These are phyloP conservation scores for Kodamaea suecica DNA, from an alignment of 1,139 yeast species.

Conservation along the genomic window DNA sequence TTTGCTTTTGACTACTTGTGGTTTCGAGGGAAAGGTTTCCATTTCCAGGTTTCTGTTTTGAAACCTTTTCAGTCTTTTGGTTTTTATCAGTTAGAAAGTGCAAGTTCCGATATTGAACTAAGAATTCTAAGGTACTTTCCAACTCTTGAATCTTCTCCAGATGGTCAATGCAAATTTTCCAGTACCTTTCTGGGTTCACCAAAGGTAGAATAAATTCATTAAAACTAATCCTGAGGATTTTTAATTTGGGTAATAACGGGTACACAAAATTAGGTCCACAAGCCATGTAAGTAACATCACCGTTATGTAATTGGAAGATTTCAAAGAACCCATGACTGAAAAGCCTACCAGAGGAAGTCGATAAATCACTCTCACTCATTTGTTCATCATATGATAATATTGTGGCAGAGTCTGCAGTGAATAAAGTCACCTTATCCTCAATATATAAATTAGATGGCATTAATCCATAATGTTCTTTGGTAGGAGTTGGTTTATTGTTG, in stretches of 20 bases:
- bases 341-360: slow-evolving; percentile 39
- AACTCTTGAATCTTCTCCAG: slow-evolving; percentile 28
- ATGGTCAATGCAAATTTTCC: slow-evolving; percentile 55
- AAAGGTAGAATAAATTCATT: slow-evolving; percentile 62
- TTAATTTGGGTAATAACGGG: slow-evolving; percentile 61
- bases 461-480: slow-evolving; percentile 6
- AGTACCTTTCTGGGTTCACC: slow-evolving; percentile 68
- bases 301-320: slow-evolving; percentile 61
- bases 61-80: no score
- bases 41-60: no score
- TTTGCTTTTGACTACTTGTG: no score
- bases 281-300: slow-evolving; percentile 58
- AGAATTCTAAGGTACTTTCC: slow-evolving; percentile 35
- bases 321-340: slow-evolving; percentile 63
- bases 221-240: slow-evolving; percentile 50
- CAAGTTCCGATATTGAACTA: slow-evolving; percentile 48
- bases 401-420: slow-evolving; percentile 35
- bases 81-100: no score
- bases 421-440: slow-evolving; percentile 40
- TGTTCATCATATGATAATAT: slow-evolving; percentile 46
- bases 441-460: slow-evolving; percentile 16
- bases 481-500: slow-evolving; percentile 4
- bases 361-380: slow-evolving; percentile 17
- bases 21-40: no score
- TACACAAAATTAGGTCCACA: slow-evolving; percentile 57